These are phyloP conservation scores for Pichia occidentalis DNA, from an alignment of 805 yeast genomes.

Conservation along the genomic window DNA sequence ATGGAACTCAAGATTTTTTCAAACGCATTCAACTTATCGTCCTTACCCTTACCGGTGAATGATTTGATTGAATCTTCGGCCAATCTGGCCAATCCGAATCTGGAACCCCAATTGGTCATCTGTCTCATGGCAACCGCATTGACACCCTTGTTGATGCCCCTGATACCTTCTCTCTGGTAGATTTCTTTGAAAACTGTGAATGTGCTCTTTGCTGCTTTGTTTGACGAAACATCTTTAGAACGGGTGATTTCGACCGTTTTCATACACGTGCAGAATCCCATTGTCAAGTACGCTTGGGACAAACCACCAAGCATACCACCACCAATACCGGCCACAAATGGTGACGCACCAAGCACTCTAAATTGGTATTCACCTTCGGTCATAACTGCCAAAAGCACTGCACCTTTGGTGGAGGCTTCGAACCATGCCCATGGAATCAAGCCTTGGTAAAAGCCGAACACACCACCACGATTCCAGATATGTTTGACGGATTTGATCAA, in stretches of 20 bases:
- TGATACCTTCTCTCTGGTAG: slow-evolving; percentile 77
- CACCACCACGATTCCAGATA: slow-evolving; percentile 93
- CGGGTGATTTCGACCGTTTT: slow-evolving; percentile 97
- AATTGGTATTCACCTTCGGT: slow-evolving; percentile 84
- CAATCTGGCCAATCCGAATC: slow-evolving; percentile 87
- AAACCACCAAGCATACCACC: slow-evolving; percentile 97
- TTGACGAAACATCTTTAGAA: slow-evolving; percentile 61
- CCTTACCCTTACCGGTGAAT: slow-evolving; percentile 46
- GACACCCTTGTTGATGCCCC: slow-evolving; percentile 96
- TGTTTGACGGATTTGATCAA: slow-evolving; percentile 60
- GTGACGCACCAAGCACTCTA: slow-evolving; percentile 54
- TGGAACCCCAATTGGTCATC: slow-evolving; percentile 98
- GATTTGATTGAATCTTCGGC: slow-evolving; percentile 81
- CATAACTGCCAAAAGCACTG: slow-evolving; percentile 85
- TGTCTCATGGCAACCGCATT: slow-evolving; percentile 99
- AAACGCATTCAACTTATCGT: slow-evolving; percentile 56
- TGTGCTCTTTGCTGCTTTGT: slow-evolving; percentile 66
- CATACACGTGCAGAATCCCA: slow-evolving; percentile 99
- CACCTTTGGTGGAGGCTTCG: slow-evolving; percentile 98
- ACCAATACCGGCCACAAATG: slow-evolving; percentile 81
- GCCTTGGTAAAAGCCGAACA: slow-evolving; percentile 91
- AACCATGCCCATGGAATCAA: slow-evolving; percentile 99
- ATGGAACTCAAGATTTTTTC: slow-evolving; percentile 84
- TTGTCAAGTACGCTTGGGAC: slow-evolving; percentile 91
- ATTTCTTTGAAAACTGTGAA: slow-evolving; percentile 84